Evolutionary conservation across 805 yeast genomes (phyloP), one percentile per base, ranked within the genome.

Genomic region (Saccharomycopsis selenospora): DNA sequence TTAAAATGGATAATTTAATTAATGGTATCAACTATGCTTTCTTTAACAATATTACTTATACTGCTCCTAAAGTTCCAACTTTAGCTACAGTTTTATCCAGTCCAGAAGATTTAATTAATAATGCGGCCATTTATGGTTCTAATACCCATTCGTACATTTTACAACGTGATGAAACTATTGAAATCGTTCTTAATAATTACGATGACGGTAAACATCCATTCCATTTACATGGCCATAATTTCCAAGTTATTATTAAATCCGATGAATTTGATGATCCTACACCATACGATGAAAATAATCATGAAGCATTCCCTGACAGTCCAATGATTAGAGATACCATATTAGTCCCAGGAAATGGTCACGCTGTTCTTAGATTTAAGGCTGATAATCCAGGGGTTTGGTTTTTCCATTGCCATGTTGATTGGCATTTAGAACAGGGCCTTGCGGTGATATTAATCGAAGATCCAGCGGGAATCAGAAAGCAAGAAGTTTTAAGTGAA

Each of bases 371-470:
- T 27, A 70, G 96, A 56, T 87, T 87, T 64, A 74, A 69, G 57
- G 88, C 96, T 10, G 79, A 84, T 59, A 89, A 90, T 59, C 96
- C 96, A 2, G 97, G 97, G 49, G 81, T 88, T 23, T 90, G 96
- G 96, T 77, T 84, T 53, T 85, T 89, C 80, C 97, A 89, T 63
- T 89, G 97, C 66, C 95, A 86, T 61, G 77, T 85, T 48, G 91
- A 85, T 59, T 85, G 89, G 83, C 95, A 85, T 66, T 74, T 85
- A 62, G 82, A 79, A 56, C 93, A 85, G 67, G 95, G 95, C 25
- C 70, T 85, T 47, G 90, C 90, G 5, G 69, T 83, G 45, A 76
- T 78, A 1, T 74, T 85, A 30, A 69, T 85, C 38, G 95, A 85
- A 63, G 85, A 84, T 26, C 91, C 93, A 18, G 58, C 68, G 46